Evolutionary conservation across 257 asterid species (phyloP), one percentile per base, ranked within the genome.

Genomic region (Nicotiana tabacum): DNA sequence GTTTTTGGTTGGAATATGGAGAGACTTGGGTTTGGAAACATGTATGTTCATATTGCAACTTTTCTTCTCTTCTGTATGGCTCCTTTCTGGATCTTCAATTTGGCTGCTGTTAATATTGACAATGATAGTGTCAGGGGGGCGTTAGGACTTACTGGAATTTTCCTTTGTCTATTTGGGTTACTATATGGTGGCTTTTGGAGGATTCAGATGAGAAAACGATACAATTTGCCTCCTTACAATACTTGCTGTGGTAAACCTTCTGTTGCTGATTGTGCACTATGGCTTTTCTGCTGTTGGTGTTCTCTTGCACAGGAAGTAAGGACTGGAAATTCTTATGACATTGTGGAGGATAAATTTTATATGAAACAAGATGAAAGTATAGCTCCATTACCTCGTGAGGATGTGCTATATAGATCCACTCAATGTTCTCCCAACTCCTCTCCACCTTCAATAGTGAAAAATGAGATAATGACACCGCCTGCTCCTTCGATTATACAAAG

Each of bases 1-100:
- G 97, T 95, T n/a, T 95, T 95, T 21, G 98, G 98, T 39, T 90
- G 98, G 98, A 95, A 95, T 64, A 95, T 93, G 98, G 98, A 93
- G 90, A 91, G 98, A 37, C 92, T 93, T 13, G 98, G 98, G 62
- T 90, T 95, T 60, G 98, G 98, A 65, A 95, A 95, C 72, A 95
- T 93, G 98, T 95, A 95, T 51, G 98, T 95, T 24, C 98, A 95
- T 82, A 92, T 93, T 48, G 97, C 94, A 1, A 95, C 98, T 6
- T 95, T 95, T 85, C 91, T 95, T 57, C 91, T 95, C 21, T 92
- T 93, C 76, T 93, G 98, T 78, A 83, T 92, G 94, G 98, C 98
- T 64, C 98, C 98, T 13, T 95, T 95, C 82, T 93, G 92, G 92
- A 90, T 95, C 62, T 93, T 95, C 92, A 92, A 89, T 84, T 89